Percentiles rank a stretch among this genome's conserved stretches.
Conservation (phyloP, 352 stramenopile species). For the Pythium oligandrum region DNA sequence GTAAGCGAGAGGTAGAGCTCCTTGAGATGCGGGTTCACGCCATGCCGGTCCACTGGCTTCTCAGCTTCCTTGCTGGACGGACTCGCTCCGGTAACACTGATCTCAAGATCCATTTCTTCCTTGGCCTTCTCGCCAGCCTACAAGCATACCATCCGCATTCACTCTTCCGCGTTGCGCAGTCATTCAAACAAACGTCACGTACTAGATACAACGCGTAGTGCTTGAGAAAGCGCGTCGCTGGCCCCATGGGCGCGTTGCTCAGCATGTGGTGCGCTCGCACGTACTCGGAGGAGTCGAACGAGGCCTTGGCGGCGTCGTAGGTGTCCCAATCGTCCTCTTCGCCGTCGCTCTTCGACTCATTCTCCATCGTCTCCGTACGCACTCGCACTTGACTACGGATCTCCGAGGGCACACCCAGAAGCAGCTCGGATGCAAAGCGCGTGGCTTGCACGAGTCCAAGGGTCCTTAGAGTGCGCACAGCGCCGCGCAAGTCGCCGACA, state of each 20-base stretch:
- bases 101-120: constrained; percentile 71
- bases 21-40: constrained; percentile 66
- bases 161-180: background rate
- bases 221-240: constrained; percentile 59
- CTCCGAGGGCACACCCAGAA: constrained; percentile 56
- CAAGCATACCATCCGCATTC: background rate
- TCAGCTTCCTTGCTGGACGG: constrained; percentile 20
- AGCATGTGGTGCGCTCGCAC: constrained; percentile 69
- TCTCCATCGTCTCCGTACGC: constrained; percentile 1
- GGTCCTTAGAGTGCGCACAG: constrained; percentile 40
- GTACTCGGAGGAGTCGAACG: constrained; percentile 71
- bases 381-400: constrained; percentile 11
- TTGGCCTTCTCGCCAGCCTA: constrained; percentile 79
- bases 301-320: constrained; percentile 63
- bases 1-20: constrained; percentile 58
- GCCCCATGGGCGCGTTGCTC: background rate
- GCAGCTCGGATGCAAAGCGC: constrained; percentile 69
- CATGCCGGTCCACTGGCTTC: constrained; percentile 32
- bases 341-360: constrained; percentile 14
- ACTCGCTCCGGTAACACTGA: constrained; percentile 49
- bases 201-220: constrained; percentile 77
- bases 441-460: constrained; percentile 64
- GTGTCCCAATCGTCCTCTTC: constrained; percentile 31
- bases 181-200: background rate
- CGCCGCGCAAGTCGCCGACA: constrained; percentile 42